Conservation (phyloP, 495 filamentous ascomycete genomes). For the Aspergillus heteromorphus region DNA sequence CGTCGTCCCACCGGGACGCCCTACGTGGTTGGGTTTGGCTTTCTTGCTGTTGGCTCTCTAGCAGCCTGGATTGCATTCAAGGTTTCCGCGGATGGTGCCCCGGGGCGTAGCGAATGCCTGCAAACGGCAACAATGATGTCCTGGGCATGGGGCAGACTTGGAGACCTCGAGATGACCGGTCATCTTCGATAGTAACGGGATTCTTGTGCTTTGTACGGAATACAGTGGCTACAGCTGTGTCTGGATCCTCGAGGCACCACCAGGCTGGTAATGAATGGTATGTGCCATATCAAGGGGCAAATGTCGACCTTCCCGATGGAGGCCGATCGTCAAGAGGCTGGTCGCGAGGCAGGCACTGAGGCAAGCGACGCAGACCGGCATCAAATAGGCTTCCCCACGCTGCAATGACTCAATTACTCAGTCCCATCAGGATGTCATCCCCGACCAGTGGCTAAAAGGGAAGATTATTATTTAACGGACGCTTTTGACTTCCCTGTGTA, state of each 20-base stretch:
- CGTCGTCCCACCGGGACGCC: background rate
- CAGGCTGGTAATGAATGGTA: background rate
- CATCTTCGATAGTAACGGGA: too few relatives aligned
- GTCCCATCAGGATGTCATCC: background rate
- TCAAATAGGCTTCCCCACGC: background rate
- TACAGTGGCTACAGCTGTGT: too few relatives aligned
- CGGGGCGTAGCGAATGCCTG: background rate
- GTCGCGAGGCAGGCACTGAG: constrained; percentile 13
- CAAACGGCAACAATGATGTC: background rate
- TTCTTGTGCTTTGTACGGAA: too few relatives aligned
- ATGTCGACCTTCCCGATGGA: background rate
- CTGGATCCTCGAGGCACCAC: too few relatives aligned
- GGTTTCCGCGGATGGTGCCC: background rate
- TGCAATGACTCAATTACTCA: background rate
- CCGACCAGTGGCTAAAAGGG: too few relatives aligned
- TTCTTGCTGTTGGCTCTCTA: background rate
- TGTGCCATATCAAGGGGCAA: background rate
- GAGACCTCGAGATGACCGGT: background rate
- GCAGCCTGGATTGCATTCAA: background rate
- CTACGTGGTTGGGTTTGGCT: background rate
- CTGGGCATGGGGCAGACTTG: background rate
- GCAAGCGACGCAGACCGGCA: constrained; percentile 6
- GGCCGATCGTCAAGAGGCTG: constrained; percentile 1
- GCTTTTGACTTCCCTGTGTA: too few relatives aligned
- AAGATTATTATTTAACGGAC: too few relatives aligned